phyloP scores from a whole-genome alignment of 140 eudicot species.

The Anethum foeniculum region DNA sequence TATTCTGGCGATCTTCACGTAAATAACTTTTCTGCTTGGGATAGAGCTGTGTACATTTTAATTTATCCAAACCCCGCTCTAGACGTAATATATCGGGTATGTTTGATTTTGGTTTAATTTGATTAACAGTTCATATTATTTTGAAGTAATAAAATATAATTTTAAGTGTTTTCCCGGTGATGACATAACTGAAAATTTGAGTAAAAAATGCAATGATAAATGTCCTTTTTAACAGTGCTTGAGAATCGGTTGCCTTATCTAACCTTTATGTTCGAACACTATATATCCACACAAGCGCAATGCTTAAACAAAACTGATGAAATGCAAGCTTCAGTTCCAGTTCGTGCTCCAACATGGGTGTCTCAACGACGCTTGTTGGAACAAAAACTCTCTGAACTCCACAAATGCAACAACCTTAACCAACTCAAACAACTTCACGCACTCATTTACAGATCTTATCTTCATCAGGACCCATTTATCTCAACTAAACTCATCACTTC shows the following conservation, averaged over 20 bases:
- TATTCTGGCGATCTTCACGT: no score
- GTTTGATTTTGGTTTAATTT: no score
- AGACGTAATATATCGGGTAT: no score
- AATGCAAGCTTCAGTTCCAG: slow-evolving; percentile 55
- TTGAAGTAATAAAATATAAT: no score
- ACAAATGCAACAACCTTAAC: slow-evolving; percentile 39
- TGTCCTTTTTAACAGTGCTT: no score
- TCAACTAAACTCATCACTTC: slow-evolving; percentile 66
- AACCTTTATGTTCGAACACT: neutral
- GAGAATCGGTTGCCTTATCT: neutral
- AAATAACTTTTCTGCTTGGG: no score
- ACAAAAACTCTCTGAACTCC: slow-evolving; percentile 57
- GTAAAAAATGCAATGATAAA: no score
- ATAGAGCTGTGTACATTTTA: no score
- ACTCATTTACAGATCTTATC: slow-evolving; percentile 53
- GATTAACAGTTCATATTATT: no score
- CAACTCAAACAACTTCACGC: slow-evolving; percentile 63
- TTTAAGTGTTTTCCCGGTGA: no score
- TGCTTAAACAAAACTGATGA: neutral
- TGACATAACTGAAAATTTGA: no score
- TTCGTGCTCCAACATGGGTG: slow-evolving; percentile 69
- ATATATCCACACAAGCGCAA: neutral
- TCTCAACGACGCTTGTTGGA: slow-evolving; percentile 75
- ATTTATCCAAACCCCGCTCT: no score
- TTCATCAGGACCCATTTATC: slow-evolving; percentile 55